A percentile compares a stretch with the other conserved stretches of the same genome.
Conservation (phyloP, 2,329 filamentous ascomycete species). For the Plectosphaerella sp. region DNA sequence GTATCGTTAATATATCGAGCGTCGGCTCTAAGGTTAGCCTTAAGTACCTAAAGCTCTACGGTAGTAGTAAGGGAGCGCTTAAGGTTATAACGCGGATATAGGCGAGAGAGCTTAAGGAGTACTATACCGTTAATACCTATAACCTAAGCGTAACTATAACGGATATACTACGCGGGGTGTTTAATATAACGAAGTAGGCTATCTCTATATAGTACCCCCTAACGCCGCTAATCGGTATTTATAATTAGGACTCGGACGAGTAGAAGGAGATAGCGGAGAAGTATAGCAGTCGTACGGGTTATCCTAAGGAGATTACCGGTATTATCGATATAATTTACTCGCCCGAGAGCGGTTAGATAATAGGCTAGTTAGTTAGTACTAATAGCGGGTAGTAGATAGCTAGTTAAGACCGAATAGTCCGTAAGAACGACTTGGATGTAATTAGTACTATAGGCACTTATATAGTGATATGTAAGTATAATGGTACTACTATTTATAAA, state of each 20-base stretch:
- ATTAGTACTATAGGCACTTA: no score
- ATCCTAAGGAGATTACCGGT: constrained; percentile 64
- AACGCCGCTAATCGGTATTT: constrained; percentile 42
- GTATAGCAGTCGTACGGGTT: constrained; percentile 48
- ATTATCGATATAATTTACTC: constrained; percentile 68
- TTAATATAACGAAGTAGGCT: constrained; percentile 44
- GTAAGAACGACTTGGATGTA: no score
- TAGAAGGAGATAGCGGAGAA: constrained; percentile 38
- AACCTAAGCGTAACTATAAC: constrained; percentile 37
- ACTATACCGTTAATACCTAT: constrained; percentile 56
- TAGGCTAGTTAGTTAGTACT: constrained; percentile 66
- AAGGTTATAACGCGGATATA: constrained; percentile 60
- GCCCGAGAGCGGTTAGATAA: constrained; percentile 63
- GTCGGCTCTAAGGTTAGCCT: constrained; percentile 50
- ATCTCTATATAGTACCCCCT: constrained; percentile 29
- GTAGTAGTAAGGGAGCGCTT: constrained; percentile 56
- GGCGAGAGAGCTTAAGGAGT: constrained; percentile 52
- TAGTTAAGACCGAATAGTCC: no score
- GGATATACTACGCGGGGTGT: constrained; percentile 40
- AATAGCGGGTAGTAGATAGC: constrained; percentile 42
- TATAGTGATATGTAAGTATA: no score
- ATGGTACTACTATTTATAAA: no score
- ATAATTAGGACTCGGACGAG: constrained; percentile 21
- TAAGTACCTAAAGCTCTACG: constrained; percentile 51
- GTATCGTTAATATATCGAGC: constrained; percentile 53